phyloP scores from a whole-genome alignment of 2,329 filamentous ascomycete genomes.

The Rutstroemia sydowiana region DNA sequence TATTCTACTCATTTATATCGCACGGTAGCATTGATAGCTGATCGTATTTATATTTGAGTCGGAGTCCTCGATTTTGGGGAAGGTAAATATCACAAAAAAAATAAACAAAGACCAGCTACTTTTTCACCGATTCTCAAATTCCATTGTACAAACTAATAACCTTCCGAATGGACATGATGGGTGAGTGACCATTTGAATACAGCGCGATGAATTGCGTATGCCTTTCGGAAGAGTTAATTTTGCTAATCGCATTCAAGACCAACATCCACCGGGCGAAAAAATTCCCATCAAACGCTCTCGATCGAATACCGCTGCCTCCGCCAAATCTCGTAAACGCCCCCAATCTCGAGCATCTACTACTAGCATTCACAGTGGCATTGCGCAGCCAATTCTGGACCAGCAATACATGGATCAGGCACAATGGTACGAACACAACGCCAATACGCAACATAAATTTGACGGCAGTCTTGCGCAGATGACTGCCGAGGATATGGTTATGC shows the following conservation, averaged over 20 bases:
- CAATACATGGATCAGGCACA: slow-evolving; percentile 25
- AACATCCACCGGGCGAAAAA: slow-evolving; percentile 24
- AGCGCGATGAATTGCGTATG: slow-evolving; percentile 4
- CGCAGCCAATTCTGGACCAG: slow-evolving; percentile 27
- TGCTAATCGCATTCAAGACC: slow-evolving; percentile 23
- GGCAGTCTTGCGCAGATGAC: slow-evolving; percentile 36
- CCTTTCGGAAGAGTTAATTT: not conserved
- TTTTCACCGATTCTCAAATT: slow-evolving; percentile 5
- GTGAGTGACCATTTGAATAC: slow-evolving; percentile 17
- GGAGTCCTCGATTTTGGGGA: not conserved
- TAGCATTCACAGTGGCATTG: slow-evolving; percentile 34
- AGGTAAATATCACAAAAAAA: slow-evolving; percentile 5
- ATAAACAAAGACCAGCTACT: slow-evolving; percentile 25
- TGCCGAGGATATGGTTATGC: slow-evolving; percentile 52
- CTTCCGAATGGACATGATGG: slow-evolving; percentile 21
- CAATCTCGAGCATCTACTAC: slow-evolving; percentile 41
- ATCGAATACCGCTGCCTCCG: slow-evolving; percentile 38
- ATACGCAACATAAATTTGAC: slow-evolving; percentile 25
- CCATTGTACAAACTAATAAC: slow-evolving; percentile 6
- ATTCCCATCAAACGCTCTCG: slow-evolving; percentile 36
- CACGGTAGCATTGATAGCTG: not conserved
- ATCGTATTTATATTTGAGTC: not conserved
- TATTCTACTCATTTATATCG: slow-evolving; percentile 1
- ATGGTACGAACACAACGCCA: slow-evolving; percentile 27
- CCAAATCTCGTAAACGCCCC: slow-evolving; percentile 36